Evolutionary conservation across 108 stramenopile species (phyloP), one percentile per base, ranked within the genome.

Genomic region (Chaetoceros tenuissimus): DNA sequence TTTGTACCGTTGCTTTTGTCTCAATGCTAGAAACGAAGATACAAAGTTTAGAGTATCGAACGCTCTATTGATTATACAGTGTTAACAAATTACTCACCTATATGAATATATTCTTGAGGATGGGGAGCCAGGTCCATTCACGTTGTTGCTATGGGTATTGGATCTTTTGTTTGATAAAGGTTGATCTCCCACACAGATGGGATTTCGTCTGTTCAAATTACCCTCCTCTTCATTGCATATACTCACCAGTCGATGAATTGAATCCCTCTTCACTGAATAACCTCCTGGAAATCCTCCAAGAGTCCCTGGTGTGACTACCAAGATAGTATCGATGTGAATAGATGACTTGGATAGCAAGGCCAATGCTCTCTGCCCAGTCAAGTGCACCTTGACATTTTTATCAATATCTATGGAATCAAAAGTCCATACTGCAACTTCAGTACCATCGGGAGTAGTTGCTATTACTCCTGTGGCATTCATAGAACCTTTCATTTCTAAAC

Each of bases 201-300:
- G n/a, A n/a, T 57, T 13, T 20, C 70, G 66, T 0, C 45, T 25
- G 24, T 69, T 70, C 21, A 67, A 46, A 44, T 69, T 63, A 13
- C 53, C 67, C 5, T 63, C 60, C 13, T 67, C 25, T 26, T 72
- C 57, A 10, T 52, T 50, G 46, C 77, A 78, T 24, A 77, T 66
- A 17, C 72, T 62, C 2, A 57, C 60, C 16, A 77, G 53, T 46
- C 73, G 51, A 46, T 75, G 79, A 23, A 51, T 43, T 13, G 62
- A 53, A 30, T 63, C 29, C 1, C 87, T 74, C 29, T 60, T 68
- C 40, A 85, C 71, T 1, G 72, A 74, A n/a, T 71, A 74, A 19
- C 87, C 87, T 3, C 87, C 87, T 17, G 82, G 84, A 60, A 89
- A 85, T 5, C 87, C 87, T 22, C 84, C 84, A 24, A 89, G 67